Base-by-base conservation (phyloP, 805 yeast genomes). In the Torulaspora franciscae region DNA sequence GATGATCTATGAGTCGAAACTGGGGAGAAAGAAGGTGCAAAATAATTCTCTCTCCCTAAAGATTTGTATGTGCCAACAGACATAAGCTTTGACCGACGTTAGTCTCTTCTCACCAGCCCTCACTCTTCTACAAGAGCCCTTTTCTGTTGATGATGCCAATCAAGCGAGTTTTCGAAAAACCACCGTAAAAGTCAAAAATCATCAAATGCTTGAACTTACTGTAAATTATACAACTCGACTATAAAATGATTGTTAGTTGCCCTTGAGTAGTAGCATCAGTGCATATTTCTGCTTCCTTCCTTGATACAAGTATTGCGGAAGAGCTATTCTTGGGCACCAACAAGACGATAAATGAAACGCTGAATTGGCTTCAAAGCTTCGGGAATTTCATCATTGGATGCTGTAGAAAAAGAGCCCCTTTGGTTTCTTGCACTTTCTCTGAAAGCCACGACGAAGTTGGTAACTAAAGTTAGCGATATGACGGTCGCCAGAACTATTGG, bases 401-500 rank as follows among this genome's bases (percentile, higher is more conserved):
- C 40, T 58, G 60, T 14, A 52, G 50, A 13, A 30, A 38, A 34
- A 7, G 40, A 39, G 27, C 37, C 25, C 19, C 46, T 36, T 11
- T 58, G 22, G 14, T 53, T 45, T 9, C 46, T 28, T 22, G 65
- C 66, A 9, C 71, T 68, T 30, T 66, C 66, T 54, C 64, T 74
- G 62, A 80, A 71, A 10, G 93, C 87, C 43, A 81, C 79, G 25
- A 75, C 70, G 57, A 89, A 91, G 66, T 90, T 90, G 51, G 88
- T 62, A 7, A 75, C 59, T 55, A 91, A 72, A 3, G 91, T 83
- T 37, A 76, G 55, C 6, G 84, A 65, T 47, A 91, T 75, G 9
- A 86, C 89, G 22, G 72, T 48, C 4, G 93, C 86, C 33, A 93
- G 75, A 11, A 90, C 70, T 41, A 93, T 61, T 0, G 99, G 99